Conservation (phyloP, 2,329 filamentous ascomycete species). For the Apiospora koreana region DNA sequence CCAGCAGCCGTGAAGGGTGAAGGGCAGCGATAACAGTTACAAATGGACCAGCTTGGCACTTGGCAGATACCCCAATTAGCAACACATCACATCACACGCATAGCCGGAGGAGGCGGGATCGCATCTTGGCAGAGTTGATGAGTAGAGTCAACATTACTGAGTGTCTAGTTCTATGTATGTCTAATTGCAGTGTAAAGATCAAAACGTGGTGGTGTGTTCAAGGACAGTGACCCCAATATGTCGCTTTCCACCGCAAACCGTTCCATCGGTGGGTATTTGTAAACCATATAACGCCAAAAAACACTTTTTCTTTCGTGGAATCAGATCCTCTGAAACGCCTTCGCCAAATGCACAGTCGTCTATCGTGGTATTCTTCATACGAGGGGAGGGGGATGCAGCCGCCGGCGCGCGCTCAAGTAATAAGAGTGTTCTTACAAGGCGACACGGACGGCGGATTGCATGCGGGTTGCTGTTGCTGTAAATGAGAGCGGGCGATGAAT, state of each 20-base stretch:
- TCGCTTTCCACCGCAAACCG: constrained; percentile 4
- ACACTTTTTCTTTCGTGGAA: constrained; percentile 12
- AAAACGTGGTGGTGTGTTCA: not conserved
- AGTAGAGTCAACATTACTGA: constrained; percentile 16
- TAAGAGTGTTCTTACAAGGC: not conserved
- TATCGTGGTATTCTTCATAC: constrained; percentile 7
- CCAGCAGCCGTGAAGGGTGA: too few species aligned
- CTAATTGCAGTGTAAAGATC: not conserved
- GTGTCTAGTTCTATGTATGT: constrained; percentile 14
- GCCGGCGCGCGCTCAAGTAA: not conserved
- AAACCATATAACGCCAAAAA: constrained; percentile 1
- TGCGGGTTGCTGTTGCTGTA: not conserved
- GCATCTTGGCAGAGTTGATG: constrained; percentile 16
- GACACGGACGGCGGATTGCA: not conserved
- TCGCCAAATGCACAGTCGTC: constrained; percentile 13
- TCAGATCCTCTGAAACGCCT: constrained; percentile 8
- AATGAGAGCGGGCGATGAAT: not conserved
- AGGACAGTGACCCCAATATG: not conserved
- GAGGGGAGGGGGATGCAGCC: not conserved
- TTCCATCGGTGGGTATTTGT: not conserved
- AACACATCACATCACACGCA: not conserved
- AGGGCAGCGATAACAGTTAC: not conserved
- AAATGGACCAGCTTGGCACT: not conserved
- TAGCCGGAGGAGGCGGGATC: not conserved
- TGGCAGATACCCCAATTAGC: too few species aligned